Percentiles rank a stretch among this genome's conserved stretches.
These are phyloP conservation scores for Erodium moschatum DNA, from an alignment of 441 rosid species.

Conservation along the genomic window DNA sequence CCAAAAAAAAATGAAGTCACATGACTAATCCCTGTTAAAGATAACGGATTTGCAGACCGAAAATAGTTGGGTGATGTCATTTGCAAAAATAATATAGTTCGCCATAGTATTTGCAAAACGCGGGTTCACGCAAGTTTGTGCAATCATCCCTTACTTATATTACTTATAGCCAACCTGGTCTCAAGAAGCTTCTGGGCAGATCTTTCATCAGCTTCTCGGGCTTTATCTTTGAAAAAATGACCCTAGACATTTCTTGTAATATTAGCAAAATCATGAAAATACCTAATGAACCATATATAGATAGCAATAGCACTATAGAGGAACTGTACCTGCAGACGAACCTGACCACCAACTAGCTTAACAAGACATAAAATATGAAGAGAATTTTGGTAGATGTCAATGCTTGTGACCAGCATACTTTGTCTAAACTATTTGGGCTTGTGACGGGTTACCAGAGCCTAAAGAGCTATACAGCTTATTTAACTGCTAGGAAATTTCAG, in stretches of 20 bases:
- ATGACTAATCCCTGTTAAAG: no score
- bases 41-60: no score
- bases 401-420: no score
- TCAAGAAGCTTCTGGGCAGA: slow-evolving; percentile 41
- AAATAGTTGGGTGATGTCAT: no score
- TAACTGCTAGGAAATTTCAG: slow-evolving; percentile 1
- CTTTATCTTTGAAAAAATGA: slow-evolving; percentile 39
- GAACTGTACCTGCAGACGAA: not conserved
- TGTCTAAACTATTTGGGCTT: not conserved
- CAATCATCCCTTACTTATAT: not conserved
- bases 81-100: no score
- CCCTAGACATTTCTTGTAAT: slow-evolving; percentile 34
- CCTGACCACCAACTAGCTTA: not conserved
- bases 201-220: slow-evolving; percentile 45
- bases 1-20: no score
- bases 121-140: no score
- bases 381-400: not conserved
- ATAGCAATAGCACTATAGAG: not conserved
- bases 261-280: slow-evolving; percentile 2
- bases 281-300: not conserved
- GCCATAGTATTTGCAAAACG: no score
- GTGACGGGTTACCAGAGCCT: not conserved
- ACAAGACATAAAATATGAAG: not conserved
- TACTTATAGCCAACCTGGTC: slow-evolving; percentile 34
- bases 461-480: not conserved